Base-by-base conservation (phyloP, 345 rosid species). In the Eucalyptus virginea region DNA sequence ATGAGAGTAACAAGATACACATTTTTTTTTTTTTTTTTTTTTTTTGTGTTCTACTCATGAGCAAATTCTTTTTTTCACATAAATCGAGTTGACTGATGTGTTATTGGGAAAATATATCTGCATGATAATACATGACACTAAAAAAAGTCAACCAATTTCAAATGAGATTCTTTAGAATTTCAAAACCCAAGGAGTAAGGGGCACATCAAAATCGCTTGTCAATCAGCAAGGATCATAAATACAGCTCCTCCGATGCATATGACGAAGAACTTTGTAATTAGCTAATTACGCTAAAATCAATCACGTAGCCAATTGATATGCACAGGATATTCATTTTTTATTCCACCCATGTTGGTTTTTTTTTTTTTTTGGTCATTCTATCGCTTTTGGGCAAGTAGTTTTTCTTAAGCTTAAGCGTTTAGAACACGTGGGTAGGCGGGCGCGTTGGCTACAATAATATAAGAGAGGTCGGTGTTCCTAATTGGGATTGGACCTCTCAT, bases 111-210 rank as follows among this genome's bases (percentile, higher is more conserved):
- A 65, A 14, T 65, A 65, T n/a, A 17, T 65, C 6, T n/a, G 9
- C 6, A 30, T n/a, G 11, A 15, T 32, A n/a, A 32, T 30, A 18
- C 37, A n/a, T 0, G 5, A 65, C 37, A n/a, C 37, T 15, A 2
- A 32, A 14, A n/a, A n/a, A 4, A 16, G 37, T n/a, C 77, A 30
- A 6, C 2, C 4, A 28, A 14, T 62, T 30, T 28, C 17, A 13
- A 30, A 13, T 0, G 21, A 65, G 77, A 1, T n/a, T 65, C 11
- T 65, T 65, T 13, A 6, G 3, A 65, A 9, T n/a, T 65, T 8
- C 21, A n/a, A 65, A 65, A 65, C 21, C 21, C 19, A 13, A 37
- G 9, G 4, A 77, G 47, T 15, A 37, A 1, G 15, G 28, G 28
- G 3, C 47, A 37, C 45, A 23, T 37, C 6, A 40, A 23, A 18